These are phyloP conservation scores for Gracilaria caudata DNA, from an alignment of 23 red algal genomes.

Conservation along the genomic window DNA sequence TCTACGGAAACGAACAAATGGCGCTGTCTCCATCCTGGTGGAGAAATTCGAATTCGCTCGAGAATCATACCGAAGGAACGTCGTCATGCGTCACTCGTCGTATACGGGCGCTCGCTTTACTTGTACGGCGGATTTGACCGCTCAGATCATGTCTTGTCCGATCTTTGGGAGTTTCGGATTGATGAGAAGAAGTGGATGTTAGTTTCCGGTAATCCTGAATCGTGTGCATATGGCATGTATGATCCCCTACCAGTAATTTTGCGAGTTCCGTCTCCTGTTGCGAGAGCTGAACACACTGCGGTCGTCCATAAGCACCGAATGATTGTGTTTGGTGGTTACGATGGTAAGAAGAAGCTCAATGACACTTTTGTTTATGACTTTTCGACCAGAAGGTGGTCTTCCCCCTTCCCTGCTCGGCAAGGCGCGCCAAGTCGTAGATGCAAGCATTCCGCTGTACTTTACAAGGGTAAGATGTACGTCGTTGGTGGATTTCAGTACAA, in stretches of 20 bases:
- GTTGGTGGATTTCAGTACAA: conserved; percentile 95
- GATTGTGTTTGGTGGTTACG: conserved; percentile 98
- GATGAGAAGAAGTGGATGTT: conserved; percentile 30
- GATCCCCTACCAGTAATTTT: neutral
- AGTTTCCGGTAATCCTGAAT: conserved; percentile 2
- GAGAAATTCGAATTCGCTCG: conserved; percentile 10
- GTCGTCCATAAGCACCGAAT: conserved; percentile 81
- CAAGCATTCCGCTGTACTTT: conserved; percentile 95
- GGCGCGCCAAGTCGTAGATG: conserved; percentile 85
- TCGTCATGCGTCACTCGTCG: conserved; percentile 84
- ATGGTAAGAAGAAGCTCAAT: conserved; percentile 92
- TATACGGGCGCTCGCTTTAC: conserved; percentile 60
- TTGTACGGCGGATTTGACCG: conserved; percentile 94
- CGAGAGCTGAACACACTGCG: conserved; percentile 92
- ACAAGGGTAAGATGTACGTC: conserved; percentile 86
- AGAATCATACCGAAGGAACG: conserved; percentile 49
- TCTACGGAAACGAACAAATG: conserved; percentile 55
- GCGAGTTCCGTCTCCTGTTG: conserved; percentile 21
- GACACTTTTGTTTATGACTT: conserved; percentile 80
- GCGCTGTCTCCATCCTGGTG: conserved; percentile 39
- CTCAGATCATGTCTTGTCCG: conserved; percentile 78
- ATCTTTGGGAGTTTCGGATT: conserved; percentile 92
- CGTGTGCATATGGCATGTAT: conserved; percentile 12
- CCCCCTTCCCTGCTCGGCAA: conserved; percentile 20
- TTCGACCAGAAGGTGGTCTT: conserved; percentile 64